phyloP scores from a whole-genome alignment of 148 eudicot genomes.

The Gaultheria prostrata region DNA sequence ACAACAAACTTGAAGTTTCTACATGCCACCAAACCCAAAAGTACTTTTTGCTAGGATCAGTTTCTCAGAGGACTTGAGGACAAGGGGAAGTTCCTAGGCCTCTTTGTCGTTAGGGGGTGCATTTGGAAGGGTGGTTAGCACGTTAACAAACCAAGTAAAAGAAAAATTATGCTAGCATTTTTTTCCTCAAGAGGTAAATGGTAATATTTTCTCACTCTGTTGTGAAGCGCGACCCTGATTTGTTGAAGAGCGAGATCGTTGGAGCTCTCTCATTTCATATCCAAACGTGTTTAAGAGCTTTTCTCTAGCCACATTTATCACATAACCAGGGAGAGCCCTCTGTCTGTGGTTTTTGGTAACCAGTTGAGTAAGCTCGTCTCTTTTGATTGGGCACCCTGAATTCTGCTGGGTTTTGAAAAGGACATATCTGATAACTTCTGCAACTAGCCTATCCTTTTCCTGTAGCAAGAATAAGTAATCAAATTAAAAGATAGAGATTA shows the following conservation, averaged over 20 bases:
- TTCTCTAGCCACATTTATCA: conserved; percentile 71
- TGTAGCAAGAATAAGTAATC: conserved; percentile 21
- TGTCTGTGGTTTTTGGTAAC: conserved; percentile 71
- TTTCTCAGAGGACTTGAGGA: background rate
- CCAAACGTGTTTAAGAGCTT: conserved; percentile 76
- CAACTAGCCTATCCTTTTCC: conserved; percentile 83
- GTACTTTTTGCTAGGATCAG: background rate
- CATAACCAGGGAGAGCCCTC: conserved; percentile 71
- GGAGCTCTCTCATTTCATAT: conserved; percentile 89
- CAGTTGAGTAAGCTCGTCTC: conserved; percentile 75
- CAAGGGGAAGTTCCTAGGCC: background rate
- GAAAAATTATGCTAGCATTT: background rate
- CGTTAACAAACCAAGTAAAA: background rate
- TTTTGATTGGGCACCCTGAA: conserved; percentile 87
- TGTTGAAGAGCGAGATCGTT: conserved; percentile 58
- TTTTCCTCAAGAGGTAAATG: conserved; percentile 1
- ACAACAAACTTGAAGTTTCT: background rate
- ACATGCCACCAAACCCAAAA: background rate
- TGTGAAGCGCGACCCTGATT: conserved; percentile 61
- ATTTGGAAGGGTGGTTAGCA: background rate
- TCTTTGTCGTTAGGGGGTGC: background rate
- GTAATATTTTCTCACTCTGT: conserved; percentile 42
- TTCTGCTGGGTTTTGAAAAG: conserved; percentile 81
- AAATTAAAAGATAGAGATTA: conserved; percentile 9
- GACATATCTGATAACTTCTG: conserved; percentile 78